phyloP scores from a whole-genome alignment of 352 stramenopile species.

The Pythium phragmiticola region DNA sequence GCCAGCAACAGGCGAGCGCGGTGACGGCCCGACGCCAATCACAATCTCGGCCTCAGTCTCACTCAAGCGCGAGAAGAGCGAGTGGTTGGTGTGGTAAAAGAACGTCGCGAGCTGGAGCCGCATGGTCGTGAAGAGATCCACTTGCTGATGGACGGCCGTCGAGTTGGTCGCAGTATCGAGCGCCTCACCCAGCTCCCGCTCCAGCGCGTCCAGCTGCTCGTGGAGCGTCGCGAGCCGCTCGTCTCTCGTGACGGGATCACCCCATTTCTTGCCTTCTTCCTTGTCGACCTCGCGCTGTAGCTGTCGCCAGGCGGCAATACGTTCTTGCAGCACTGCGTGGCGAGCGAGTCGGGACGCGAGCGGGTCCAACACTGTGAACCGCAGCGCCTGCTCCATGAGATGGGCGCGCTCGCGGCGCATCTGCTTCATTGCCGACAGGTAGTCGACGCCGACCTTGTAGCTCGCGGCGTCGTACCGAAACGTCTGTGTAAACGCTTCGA shows the following conservation, averaged over 20 bases:
- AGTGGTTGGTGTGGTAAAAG: conserved; percentile 66
- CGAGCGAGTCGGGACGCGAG: conserved; percentile 50
- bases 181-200: conserved; percentile 38
- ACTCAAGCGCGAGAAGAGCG: conserved; percentile 47
- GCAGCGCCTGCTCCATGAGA: conserved; percentile 73
- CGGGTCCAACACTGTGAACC: conserved; percentile 74
- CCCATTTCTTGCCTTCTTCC: conserved; percentile 37
- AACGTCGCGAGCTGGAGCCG: conserved; percentile 72
- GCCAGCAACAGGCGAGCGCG: conserved; percentile 12
- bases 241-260: conserved; percentile 24
- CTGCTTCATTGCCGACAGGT: conserved; percentile 45
- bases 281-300: conserved; percentile 36
- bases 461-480: conserved; percentile 38
- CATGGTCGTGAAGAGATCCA: conserved; percentile 65
- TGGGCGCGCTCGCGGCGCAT: conserved; percentile 59
- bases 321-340: conserved; percentile 41
- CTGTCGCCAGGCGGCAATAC: conserved; percentile 36
- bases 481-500: conserved; percentile 55
- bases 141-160: conserved; percentile 31
- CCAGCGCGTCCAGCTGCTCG: conserved; percentile 34
- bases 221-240: conserved; percentile 40
- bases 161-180: conserved; percentile 46
- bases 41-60: conserved; percentile 56
- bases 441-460: conserved; percentile 43
- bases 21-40: conserved; percentile 25